Evolutionary conservation across 768 basidiomycete species (phyloP).

Genomic region (Dictyophora rubrovolvata): DNA sequence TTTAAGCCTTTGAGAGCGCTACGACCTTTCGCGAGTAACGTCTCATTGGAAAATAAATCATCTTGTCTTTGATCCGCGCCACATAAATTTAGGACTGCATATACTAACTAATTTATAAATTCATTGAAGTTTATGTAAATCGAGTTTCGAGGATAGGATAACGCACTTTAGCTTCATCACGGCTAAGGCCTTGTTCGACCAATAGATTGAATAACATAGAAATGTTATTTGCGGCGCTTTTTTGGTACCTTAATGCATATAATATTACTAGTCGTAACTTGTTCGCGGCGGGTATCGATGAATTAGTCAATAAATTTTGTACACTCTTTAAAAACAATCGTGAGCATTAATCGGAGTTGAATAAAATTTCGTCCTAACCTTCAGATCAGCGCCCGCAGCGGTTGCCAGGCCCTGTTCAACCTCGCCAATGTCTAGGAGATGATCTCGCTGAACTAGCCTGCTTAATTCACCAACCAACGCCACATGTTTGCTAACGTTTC

Average conservation of each 20-base stretch:
- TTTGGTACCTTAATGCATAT: conserved; percentile 92
- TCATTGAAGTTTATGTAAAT: neutral
- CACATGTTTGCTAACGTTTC: conserved; percentile 98
- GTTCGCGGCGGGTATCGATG: conserved; percentile 58
- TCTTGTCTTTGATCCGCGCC: conserved; percentile 96
- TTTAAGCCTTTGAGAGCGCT: conserved; percentile 94
- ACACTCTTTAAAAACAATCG: conserved; percentile 48
- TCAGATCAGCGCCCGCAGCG: conserved; percentile 81
- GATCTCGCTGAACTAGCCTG: conserved; percentile 76
- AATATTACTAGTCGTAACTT: conserved; percentile 88
- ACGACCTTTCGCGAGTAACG: conserved; percentile 85
- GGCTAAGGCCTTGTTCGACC: conserved; percentile 62
- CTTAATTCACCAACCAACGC: conserved; percentile 94
- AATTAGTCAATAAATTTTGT: conserved; percentile 64
- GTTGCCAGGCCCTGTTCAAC: conserved; percentile 94
- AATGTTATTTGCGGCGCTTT: conserved; percentile 74
- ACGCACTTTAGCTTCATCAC: conserved; percentile 64
- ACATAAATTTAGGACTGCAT: conserved; percentile 84
- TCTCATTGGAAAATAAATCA: conserved; percentile 93
- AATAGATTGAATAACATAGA: conserved; percentile 65
- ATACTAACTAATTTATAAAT: conserved; percentile 58
- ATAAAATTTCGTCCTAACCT: conserved; percentile 25
- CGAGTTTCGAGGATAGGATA: conserved; percentile 1
- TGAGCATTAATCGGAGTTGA: neutral
- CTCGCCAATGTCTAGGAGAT: conserved; percentile 83